These are phyloP conservation scores for Phytophthora quininea DNA, from an alignment of 352 stramenopile species.

Conservation along the genomic window DNA sequence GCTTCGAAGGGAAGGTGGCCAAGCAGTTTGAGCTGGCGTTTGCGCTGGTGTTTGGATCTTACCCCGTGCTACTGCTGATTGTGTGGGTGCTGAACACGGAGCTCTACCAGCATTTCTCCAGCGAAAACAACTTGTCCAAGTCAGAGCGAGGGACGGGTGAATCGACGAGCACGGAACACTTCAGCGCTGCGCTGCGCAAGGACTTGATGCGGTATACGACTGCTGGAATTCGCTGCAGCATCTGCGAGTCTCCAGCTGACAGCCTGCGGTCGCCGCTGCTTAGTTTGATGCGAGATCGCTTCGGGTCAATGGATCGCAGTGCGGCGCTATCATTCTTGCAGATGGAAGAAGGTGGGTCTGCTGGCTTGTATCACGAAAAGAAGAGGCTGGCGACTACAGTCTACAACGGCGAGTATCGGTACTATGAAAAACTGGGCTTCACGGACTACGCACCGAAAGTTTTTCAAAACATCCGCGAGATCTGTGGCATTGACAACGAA, in stretches of 20 bases:
- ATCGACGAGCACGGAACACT: slow-evolving; percentile 70
- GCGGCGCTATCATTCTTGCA: slow-evolving; percentile 58
- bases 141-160: slow-evolving; percentile 48
- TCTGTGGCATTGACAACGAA: slow-evolving; percentile 77
- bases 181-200: slow-evolving; percentile 78
- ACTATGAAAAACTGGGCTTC: slow-evolving; percentile 88
- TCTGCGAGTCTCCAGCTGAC: slow-evolving; percentile 59
- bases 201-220: slow-evolving; percentile 89
- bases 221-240: slow-evolving; percentile 80
- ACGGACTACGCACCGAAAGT: slow-evolving; percentile 87
- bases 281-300: slow-evolving; percentile 38
- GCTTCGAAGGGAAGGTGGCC: slow-evolving; percentile 64
- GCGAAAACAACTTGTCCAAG: slow-evolving; percentile 70
- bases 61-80: slow-evolving; percentile 71
- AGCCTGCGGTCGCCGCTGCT: slow-evolving; percentile 53
- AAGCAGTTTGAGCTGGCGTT: slow-evolving; percentile 67
- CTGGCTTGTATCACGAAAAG: slow-evolving; percentile 81
- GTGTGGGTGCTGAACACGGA: slow-evolving; percentile 88
- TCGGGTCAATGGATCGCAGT: slow-evolving; percentile 50
- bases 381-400: slow-evolving; percentile 83
- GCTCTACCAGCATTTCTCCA: slow-evolving; percentile 78
- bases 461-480: slow-evolving; percentile 83
- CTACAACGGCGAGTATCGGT: slow-evolving; percentile 83
- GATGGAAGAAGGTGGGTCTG: slow-evolving; percentile 63
- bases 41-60: slow-evolving; percentile 72